phyloP scores from a whole-genome alignment of 2,329 filamentous ascomycete species.

The Scedosporium dehoogii region DNA sequence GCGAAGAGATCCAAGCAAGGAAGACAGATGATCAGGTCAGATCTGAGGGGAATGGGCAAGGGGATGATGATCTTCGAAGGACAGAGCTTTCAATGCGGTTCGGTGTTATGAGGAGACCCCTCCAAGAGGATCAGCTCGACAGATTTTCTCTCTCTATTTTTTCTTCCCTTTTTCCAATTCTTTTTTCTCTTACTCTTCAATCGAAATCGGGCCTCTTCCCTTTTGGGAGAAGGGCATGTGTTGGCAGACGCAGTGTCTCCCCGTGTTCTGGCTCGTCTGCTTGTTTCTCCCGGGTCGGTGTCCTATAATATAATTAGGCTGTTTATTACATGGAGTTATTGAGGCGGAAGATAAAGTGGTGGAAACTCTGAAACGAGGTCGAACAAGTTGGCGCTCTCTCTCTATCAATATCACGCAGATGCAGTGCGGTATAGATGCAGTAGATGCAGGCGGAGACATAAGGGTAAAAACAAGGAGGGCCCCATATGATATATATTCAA shows the following conservation, averaged over 20 bases:
- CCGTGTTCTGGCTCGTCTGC: background rate
- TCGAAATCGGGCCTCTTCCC: background rate
- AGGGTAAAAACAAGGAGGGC: background rate
- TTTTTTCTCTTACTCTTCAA: background rate
- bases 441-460: background rate
- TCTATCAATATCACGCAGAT: constrained; percentile 3
- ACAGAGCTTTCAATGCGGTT: background rate
- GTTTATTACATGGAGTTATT: constrained; percentile 3
- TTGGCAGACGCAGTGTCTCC: background rate
- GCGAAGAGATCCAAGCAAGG: background rate
- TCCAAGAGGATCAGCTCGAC: background rate
- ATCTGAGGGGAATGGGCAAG: background rate
- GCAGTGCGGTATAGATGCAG: background rate
- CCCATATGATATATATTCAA: background rate
- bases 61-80: background rate
- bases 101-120: background rate
- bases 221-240: background rate
- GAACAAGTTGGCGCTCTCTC: background rate
- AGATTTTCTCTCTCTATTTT: background rate
- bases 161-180: background rate
- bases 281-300: constrained; percentile 1
- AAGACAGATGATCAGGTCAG: background rate
- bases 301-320: constrained; percentile 7
- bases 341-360: background rate
- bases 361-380: background rate